Evolutionary conservation across 805 yeast genomes (phyloP), one percentile per base, ranked within the genome.

Genomic region (Ogataea nonfermentans): DNA sequence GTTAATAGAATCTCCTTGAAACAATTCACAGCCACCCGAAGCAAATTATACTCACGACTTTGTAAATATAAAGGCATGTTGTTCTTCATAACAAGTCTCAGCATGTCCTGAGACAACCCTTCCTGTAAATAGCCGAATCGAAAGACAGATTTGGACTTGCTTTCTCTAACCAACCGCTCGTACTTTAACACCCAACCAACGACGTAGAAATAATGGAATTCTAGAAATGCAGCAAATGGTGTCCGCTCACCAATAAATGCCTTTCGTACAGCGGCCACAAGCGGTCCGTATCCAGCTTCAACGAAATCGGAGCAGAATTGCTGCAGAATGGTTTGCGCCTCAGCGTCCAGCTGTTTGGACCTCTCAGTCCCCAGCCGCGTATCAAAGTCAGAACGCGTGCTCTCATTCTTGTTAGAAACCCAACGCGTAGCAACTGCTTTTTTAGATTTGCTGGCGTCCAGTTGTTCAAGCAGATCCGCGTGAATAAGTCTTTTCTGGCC

Each of bases 101-200:
- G 76, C 32, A 79, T 71, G 15, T 77, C 76, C 38, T 81, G 84
- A 37, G 80, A 73, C 22, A 89, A 61, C 0, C 78, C 80, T 9
- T 73, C 70, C 4, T 52, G 48, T 13, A 52, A 37, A 32, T 45
- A 53, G 4, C 61, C 57, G 22, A 48, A 43, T 30, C 63, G 44
- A 34, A 48, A 37, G 29, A 39, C 40, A 4, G 71, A 66, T 4
- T 61, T 56, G 7, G 57, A 61, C 22, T 63, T 63, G 9, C n/a
- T 17, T 0, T 59, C 54, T 24, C 65, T 56, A 43, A 66, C 52
- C 6, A 53, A 61, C 14, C 83, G 65, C 50, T 84, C 87, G 43
- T 78, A 87, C 24, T 73, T 72, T 33, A 88, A 65, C 50, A 88
- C 81, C 96, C 97, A 91, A 1, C 86, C 70, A 5, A 74, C 63